Evolutionary conservation across 2,329 filamentous ascomycete genomes (phyloP).

Genomic region (Venturia aucupariae): DNA sequence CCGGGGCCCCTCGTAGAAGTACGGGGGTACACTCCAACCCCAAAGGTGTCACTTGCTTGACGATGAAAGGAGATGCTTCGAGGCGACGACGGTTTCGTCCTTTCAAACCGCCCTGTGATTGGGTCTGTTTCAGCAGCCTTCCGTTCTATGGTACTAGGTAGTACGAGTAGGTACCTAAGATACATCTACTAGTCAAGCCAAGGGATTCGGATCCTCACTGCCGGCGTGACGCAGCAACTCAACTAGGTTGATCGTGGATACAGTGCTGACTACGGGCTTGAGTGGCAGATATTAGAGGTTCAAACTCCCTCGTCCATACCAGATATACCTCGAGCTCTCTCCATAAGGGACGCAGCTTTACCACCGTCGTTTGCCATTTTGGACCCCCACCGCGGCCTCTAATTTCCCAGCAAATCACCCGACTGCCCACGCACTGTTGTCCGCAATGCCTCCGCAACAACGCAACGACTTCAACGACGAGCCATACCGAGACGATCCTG

Average conservation of each 20-base stretch:
- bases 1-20: too few relatives aligned
- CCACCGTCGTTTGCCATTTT: conserved; percentile 2
- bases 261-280: neutral
- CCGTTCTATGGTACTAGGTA: too few relatives aligned
- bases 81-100: neutral
- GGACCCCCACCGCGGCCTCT: neutral
- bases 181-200: neutral
- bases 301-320: neutral
- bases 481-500: conserved; percentile 13
- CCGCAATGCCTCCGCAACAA: conserved; percentile 4
- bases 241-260: neutral
- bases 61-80: neutral
- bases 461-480: conserved; percentile 3
- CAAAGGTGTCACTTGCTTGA: neutral
- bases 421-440: neutral
- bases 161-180: too few relatives aligned
- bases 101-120: neutral
- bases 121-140: neutral
- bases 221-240: neutral
- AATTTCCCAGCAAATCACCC: neutral
- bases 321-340: too few relatives aligned
- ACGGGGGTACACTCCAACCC: neutral
- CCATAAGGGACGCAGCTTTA: too few relatives aligned
- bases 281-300: neutral
- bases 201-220: neutral